Percentiles rank a stretch among this genome's conserved stretches.
Evolutionary conservation across 2,329 filamentous ascomycete genomes (phyloP).

Genomic region (Colletotrichum plurivorum): DNA sequence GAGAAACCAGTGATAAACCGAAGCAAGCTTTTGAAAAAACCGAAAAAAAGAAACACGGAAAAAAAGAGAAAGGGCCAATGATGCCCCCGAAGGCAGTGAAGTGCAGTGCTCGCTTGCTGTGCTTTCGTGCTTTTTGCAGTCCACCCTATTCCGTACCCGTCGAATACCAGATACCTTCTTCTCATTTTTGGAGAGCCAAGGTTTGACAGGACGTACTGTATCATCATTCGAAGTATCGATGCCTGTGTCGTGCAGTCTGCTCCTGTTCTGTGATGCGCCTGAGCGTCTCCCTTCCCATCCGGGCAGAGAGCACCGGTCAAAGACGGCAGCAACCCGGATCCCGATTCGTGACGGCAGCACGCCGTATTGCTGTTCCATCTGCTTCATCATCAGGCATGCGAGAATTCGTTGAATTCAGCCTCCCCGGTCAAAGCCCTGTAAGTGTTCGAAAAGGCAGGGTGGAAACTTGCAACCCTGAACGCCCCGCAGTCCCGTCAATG

Average conservation of each 20-base stretch:
- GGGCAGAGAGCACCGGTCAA: no score
- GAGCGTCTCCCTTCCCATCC: no score
- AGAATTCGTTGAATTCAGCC: no score
- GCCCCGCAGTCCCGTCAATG: conserved; percentile 3
- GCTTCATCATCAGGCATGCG: no score
- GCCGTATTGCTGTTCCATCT: no score
- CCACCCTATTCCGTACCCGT: not conserved
- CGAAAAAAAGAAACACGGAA: not conserved
- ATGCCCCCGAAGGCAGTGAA: conserved; percentile 5
- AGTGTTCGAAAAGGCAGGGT: not conserved
- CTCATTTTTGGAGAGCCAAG: not conserved
- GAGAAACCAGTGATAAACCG: not conserved
- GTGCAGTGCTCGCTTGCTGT: conserved; percentile 38
- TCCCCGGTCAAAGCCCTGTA: not conserved
- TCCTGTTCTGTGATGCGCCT: no score
- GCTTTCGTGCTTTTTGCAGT: conserved; percentile 14
- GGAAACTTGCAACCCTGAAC: not conserved
- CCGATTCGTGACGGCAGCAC: no score
- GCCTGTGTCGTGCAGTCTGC: no score
- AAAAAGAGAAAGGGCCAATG: not conserved
- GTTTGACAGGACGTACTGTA: not conserved
- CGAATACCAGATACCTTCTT: conserved; percentile 1
- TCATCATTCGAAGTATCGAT: no score
- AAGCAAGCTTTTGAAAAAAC: not conserved
- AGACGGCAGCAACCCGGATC: no score